Evolutionary conservation across 495 filamentous ascomycete species (phyloP), one percentile per base, ranked within the genome.

Genomic region (Penicillium tannophilum): DNA sequence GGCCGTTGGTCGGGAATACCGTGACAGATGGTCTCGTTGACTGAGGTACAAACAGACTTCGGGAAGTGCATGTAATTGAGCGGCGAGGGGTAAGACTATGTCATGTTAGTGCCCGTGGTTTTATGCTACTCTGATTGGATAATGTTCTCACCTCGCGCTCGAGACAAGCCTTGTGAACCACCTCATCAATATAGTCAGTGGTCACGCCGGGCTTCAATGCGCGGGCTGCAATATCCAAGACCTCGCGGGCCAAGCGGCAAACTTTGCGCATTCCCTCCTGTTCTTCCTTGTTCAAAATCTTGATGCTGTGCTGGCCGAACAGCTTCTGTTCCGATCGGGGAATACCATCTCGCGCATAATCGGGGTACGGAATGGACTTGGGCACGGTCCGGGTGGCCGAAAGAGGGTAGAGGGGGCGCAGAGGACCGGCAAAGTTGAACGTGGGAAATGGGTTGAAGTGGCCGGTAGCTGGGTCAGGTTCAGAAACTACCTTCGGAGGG

Each of bases 11-110:
- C 91, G 17, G 91, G 91, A 55, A 96, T 95, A 53, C 91, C 91
- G 79, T 96, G 91, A 75, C 91, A 95, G 68, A 99, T 98, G 56
- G 96, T 88, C 75, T 99, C 94, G 78, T 99, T 99, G 58, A 89
- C 69, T 2, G 92, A 97, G 1, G 92, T 98, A 74, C 94, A 99
- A 46, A 97, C 87, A 2, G 94, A 99, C 79, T 99, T 99, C 55
- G 94, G 94, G 79, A 97, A 99, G 71, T 91, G 80, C 79, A 87
- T 86, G 72, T 99, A 99, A 78, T 99, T 99, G 9, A 99, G 76
- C 2, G 93, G 91, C 0, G 94, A 99, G 0, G 94, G 94, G 66
- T 99, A 99, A 12, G 92, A 90, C 94, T 98, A 52, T 31, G n/a
- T 9, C 14, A 4, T 20, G 56, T 46, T 55, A 26, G 17, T 26